These are phyloP conservation scores for Fusarium praegraminearum DNA, from an alignment of 2,329 filamentous ascomycete genomes.

Conservation along the genomic window DNA sequence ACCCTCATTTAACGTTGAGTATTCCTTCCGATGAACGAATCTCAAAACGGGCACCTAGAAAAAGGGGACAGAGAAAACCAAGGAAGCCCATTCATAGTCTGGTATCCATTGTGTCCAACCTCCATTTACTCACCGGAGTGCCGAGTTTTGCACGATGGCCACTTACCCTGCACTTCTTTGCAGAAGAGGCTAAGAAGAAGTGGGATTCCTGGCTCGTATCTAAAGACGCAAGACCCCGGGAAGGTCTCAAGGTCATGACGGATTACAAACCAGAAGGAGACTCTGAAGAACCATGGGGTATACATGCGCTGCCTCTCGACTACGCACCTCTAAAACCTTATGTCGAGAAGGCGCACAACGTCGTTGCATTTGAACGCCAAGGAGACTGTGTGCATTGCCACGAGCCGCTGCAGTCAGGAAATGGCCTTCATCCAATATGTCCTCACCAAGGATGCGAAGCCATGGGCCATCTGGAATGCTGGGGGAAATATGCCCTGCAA, in stretches of 20 bases:
- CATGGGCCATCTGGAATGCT: conserved; percentile 71
- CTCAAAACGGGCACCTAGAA: conserved; percentile 60
- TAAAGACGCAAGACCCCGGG: conserved; percentile 60
- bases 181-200: conserved; percentile 72
- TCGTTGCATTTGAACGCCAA: conserved; percentile 68
- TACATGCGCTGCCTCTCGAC: conserved; percentile 67
- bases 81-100: conserved; percentile 71
- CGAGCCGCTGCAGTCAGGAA: conserved; percentile 57
- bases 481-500: conserved; percentile 65
- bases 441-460: conserved; percentile 65
- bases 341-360: conserved; percentile 65
- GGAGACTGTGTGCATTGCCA: conserved; percentile 67
- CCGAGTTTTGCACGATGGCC: conserved; percentile 88
- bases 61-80: conserved; percentile 66
- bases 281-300: conserved; percentile 56
- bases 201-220: conserved; percentile 73
- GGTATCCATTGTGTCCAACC: conserved; percentile 77
- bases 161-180: conserved; percentile 82
- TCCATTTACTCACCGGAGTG: conserved; percentile 83
- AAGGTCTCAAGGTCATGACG: conserved; percentile 65
- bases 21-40: conserved; percentile 75
- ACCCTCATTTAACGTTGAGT: conserved; percentile 83
- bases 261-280: conserved; percentile 61
- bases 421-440: conserved; percentile 69
- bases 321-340: conserved; percentile 66